Evolutionary conservation across 2,329 filamentous ascomycete genomes (phyloP).

Genomic region (Trichoderma polysporum): DNA sequence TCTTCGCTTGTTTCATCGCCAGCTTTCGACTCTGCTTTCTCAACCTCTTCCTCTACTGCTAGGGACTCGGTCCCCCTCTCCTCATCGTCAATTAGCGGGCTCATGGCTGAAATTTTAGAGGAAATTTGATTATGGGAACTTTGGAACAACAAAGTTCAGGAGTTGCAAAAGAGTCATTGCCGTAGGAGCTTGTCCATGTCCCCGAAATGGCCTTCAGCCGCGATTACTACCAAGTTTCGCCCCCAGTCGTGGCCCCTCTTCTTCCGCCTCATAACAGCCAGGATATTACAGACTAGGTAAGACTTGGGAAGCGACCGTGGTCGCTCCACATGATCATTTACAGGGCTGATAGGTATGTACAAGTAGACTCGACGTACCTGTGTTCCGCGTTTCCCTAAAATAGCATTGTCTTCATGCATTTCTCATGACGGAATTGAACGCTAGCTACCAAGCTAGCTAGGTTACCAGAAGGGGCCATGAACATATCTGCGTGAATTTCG

Average conservation of each 20-base stretch:
- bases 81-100: constrained; percentile 16
- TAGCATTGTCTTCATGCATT: background rate
- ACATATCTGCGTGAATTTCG: constrained; percentile 1
- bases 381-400: background rate
- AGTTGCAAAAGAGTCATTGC: background rate
- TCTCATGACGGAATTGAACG: background rate
- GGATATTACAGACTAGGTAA: background rate
- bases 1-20: constrained; percentile 24
- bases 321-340: constrained; percentile 7
- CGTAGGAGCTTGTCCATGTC: background rate
- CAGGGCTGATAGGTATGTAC: background rate
- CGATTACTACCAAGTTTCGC: constrained; percentile 14
- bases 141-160: background rate
- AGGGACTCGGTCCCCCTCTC: background rate
- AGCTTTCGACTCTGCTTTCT: constrained; percentile 20
- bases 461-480: background rate
- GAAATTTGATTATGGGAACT: background rate
- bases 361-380: constrained; percentile 4
- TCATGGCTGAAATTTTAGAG: background rate
- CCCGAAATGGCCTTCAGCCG: background rate
- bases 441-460: background rate
- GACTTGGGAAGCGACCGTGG: background rate
- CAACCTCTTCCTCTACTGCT: constrained; percentile 15
- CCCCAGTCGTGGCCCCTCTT: constrained; percentile 11
- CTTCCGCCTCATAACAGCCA: background rate